Conservation (phyloP, 768 basidiomycete genomes). For the Phanerochaete carnosa region DNA sequence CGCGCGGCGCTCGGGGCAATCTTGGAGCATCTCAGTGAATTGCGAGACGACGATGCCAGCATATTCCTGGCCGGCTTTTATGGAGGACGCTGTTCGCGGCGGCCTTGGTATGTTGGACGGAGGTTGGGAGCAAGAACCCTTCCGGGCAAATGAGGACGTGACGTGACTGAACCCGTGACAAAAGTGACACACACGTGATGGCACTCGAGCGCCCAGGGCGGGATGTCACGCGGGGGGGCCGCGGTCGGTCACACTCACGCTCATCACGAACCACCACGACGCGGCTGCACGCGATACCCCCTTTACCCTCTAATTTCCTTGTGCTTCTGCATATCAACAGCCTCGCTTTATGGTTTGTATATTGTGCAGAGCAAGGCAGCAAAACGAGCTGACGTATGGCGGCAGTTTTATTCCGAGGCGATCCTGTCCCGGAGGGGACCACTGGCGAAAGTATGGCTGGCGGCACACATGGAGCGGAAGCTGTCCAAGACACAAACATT, state of each 20-base stretch:
- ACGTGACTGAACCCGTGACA: neutral
- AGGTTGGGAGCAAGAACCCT: constrained; percentile 2
- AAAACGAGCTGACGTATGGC: neutral
- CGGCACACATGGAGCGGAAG: constrained; percentile 98
- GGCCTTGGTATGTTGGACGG: neutral
- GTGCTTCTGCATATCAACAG: constrained; percentile 6
- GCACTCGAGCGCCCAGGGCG: neutral
- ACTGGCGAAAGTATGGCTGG: constrained; percentile 96
- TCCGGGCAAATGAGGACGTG: neutral
- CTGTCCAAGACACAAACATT: constrained; percentile 93
- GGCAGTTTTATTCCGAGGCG: constrained; percentile 88
- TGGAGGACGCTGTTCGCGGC: neutral
- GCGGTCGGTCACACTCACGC: constrained; percentile 7
- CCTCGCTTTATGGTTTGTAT: constrained; percentile 9
- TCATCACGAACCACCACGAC: constrained; percentile 10
- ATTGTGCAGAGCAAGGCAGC: neutral
- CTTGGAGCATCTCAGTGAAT: constrained; percentile 15
- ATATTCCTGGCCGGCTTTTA: constrained; percentile 8
- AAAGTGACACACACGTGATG: too few relatives aligned
- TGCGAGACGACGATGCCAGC: constrained; percentile 25
- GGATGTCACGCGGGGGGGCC: neutral
- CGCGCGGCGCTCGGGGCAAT: neutral
- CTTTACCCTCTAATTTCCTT: constrained; percentile 2
- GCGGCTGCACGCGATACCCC: constrained; percentile 7
- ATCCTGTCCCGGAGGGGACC: constrained; percentile 93